Evolutionary conservation across 164 flowering plant genomes (phyloP).

Genomic region (Cinnamomum micranthum): DNA sequence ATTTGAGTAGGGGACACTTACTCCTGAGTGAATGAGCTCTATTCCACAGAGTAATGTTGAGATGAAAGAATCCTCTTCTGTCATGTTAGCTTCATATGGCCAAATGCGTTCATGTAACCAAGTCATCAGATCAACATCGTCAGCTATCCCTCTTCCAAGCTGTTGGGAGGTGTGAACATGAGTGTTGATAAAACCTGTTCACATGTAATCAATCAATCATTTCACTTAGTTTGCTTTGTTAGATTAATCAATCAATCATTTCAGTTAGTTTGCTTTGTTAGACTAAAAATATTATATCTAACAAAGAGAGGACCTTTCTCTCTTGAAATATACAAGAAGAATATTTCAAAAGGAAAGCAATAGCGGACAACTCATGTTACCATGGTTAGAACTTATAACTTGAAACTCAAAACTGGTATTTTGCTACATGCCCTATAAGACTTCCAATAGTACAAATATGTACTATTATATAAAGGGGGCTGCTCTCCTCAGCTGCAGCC

Average conservation of each 20-base stretch:
- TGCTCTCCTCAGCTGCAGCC: too few species aligned
- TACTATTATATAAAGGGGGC: too few species aligned
- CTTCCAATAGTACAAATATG: too few species aligned
- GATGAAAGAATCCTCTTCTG: slow-evolving; percentile 68
- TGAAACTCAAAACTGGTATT: too few species aligned
- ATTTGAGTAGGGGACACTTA: slow-evolving; percentile 21
- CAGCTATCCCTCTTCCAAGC: slow-evolving; percentile 86
- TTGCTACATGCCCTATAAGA: too few species aligned
- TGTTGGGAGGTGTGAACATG: slow-evolving; percentile 94
- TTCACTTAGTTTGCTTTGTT: not conserved
- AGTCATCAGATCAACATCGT: slow-evolving; percentile 83
- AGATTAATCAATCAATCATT: not conserved
- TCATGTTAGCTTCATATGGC: slow-evolving; percentile 90
- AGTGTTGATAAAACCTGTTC: slow-evolving; percentile 70
- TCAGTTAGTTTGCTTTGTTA: too few species aligned
- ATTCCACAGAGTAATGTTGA: slow-evolving; percentile 86
- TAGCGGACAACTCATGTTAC: too few species aligned
- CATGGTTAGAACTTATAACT: too few species aligned
- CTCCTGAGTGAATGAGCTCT: slow-evolving; percentile 89
- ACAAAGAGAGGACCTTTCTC: too few species aligned
- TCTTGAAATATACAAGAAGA: too few species aligned
- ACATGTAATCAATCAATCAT: not conserved
- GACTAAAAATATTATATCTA: too few species aligned
- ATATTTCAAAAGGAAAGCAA: too few species aligned
- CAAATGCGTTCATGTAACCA: slow-evolving; percentile 86